Base-by-base conservation (phyloP, 345 rosid species). In the Hibiscus syriacus region DNA sequence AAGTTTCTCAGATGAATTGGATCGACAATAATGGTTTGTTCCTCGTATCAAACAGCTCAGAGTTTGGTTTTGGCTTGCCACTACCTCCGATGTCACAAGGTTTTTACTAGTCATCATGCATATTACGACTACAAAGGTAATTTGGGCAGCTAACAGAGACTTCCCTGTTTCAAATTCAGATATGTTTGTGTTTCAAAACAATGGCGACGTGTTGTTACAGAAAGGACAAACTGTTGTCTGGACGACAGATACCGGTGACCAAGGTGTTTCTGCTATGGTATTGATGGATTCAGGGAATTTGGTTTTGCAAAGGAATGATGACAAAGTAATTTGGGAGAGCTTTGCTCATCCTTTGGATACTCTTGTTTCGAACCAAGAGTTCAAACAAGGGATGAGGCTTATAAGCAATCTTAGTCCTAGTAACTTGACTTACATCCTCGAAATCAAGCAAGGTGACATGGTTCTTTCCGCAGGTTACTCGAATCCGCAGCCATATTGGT, bases 61-160 rank as follows among this genome's bases (percentile, higher is more conserved):
- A 20, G 41, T 94, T 86, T 20, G 90, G 81, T 5, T 83, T 91
- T 64, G 89, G 92, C 45, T 94, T 81, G 0, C 12, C 17, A 61
- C 82, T 20, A 77, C 84, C 8, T 22, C 50, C 58, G 85, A 83
- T 64, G 81, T 75, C 63, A 77, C 89, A 38, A 69, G 64, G 26
- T 85, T 82, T 77, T 77, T 78, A 6, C 75, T 94, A 19, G 88
- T 80, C 59, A 39, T 91, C 67, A 9, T 83, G 52, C 97, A 91
- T 69, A 14, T 1, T 69, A 41, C 34, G 61, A 85, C 77, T 62
- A 6, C 49, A 2, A 50, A 1, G 27, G 65, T 72, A 4, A 84
- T 94, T 67, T 94, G 99, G 99, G 66, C 93, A 0, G 95, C 95
- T 13, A 94, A 94, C 77, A 75, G 90, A 49, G 80, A 78, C 27